Conservation (phyloP, 768 basidiomycete genomes). For the Tulasnella sp. region DNA sequence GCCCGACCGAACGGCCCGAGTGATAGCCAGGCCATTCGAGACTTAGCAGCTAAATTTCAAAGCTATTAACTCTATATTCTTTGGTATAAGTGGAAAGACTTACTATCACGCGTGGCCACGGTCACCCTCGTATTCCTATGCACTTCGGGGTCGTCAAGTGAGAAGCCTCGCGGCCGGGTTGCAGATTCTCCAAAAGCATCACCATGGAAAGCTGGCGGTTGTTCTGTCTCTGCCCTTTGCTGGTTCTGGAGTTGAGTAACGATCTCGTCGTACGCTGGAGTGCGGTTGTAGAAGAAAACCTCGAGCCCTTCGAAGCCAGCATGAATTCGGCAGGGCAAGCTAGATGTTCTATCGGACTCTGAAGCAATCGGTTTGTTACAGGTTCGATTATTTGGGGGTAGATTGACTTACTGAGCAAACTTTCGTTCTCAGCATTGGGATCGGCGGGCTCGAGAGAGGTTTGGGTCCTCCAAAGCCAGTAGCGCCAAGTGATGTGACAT, state of each 20-base stretch:
- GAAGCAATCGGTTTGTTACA: slow-evolving; percentile 6
- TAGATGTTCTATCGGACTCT: slow-evolving; percentile 22
- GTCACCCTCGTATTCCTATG: slow-evolving; percentile 30
- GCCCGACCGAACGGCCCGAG: slow-evolving; percentile 22
- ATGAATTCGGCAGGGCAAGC: slow-evolving; percentile 74
- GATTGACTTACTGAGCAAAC: slow-evolving; percentile 43
- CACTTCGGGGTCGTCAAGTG: slow-evolving; percentile 8
- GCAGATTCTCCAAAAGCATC: slow-evolving; percentile 12
- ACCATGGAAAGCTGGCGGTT: slow-evolving; percentile 44
- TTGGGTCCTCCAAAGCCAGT: slow-evolving; percentile 82
- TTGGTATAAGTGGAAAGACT: neutral
- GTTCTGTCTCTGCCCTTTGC: slow-evolving; percentile 43
- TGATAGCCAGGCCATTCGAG: neutral
- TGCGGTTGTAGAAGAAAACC: slow-evolving; percentile 90
- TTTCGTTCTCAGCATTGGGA: slow-evolving; percentile 42
- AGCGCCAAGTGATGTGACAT: slow-evolving; percentile 86
- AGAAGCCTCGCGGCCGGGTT: slow-evolving; percentile 7
- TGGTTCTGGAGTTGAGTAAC: slow-evolving; percentile 63
- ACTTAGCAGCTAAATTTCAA: neutral
- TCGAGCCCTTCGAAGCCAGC: slow-evolving; percentile 80
- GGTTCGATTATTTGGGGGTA: neutral
- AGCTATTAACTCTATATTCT: no score
- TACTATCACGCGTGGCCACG: slow-evolving; percentile 19
- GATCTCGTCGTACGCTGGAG: slow-evolving; percentile 83
- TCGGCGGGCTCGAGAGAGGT: slow-evolving; percentile 48